Percentiles rank a stretch among this genome's conserved stretches.
These are phyloP conservation scores for Diaporthe citri DNA, from an alignment of 2,329 filamentous ascomycete genomes.

Conservation along the genomic window DNA sequence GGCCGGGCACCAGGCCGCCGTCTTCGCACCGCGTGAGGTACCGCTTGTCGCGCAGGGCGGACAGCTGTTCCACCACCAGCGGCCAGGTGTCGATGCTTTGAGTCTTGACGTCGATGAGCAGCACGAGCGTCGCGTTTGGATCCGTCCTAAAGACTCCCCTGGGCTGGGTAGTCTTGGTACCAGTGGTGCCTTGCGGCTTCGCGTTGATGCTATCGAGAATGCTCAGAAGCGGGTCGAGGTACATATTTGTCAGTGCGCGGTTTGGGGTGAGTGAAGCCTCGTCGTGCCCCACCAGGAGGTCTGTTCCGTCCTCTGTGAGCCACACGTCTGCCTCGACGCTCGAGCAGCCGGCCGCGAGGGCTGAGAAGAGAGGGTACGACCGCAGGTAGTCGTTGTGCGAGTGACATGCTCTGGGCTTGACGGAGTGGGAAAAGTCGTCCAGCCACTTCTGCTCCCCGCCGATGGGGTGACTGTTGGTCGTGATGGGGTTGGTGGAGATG, in stretches of 20 bases:
- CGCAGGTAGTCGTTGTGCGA: slow-evolving; percentile 81
- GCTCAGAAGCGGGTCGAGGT: slow-evolving; percentile 72
- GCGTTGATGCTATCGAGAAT: slow-evolving; percentile 66
- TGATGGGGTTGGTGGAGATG: not conserved
- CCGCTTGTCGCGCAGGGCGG: slow-evolving; percentile 67
- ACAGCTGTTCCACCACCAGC: slow-evolving; percentile 66
- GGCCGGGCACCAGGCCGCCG: slow-evolving; percentile 62
- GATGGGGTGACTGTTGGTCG: not conserved
- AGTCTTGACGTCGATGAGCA: slow-evolving; percentile 79
- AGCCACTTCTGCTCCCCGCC: not conserved
- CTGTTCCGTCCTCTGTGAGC: slow-evolving; percentile 59
- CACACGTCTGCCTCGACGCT: slow-evolving; percentile 79
- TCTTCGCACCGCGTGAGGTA: slow-evolving; percentile 69
- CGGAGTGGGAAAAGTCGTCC: not conserved
- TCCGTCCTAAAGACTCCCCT: slow-evolving; percentile 69
- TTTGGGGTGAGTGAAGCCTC: slow-evolving; percentile 60
- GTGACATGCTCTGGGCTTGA: slow-evolving; percentile 59
- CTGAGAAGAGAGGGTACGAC: slow-evolving; percentile 71
- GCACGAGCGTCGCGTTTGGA: slow-evolving; percentile 65
- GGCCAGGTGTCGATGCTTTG: slow-evolving; percentile 64
- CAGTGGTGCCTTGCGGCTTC: not conserved
- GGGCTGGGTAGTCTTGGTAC: slow-evolving; percentile 39
- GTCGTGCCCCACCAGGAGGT: slow-evolving; percentile 75
- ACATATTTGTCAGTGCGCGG: slow-evolving; percentile 71
- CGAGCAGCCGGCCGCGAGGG: slow-evolving; percentile 69